A percentile compares a stretch with the other conserved stretches of the same genome.
phyloP scores from a whole-genome alignment of 306 rosid species.

The Medicago lupulina region DNA sequence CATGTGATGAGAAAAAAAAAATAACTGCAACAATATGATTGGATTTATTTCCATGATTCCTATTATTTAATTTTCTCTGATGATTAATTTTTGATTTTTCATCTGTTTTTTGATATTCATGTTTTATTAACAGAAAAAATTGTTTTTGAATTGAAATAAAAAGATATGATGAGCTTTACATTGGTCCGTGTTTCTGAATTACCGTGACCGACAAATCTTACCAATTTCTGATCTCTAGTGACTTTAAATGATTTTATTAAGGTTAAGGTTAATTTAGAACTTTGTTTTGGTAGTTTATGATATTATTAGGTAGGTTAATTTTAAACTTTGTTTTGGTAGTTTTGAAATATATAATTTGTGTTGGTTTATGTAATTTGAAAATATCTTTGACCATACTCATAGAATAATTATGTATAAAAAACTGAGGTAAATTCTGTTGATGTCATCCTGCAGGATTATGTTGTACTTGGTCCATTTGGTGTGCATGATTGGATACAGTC shows the following conservation, averaged over 20 bases:
- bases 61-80: background rate
- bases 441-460: too few species aligned
- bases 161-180: background rate
- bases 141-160: background rate
- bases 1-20: conserved; percentile 7
- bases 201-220: background rate
- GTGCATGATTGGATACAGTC: too few species aligned
- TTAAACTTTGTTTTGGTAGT: too few species aligned
- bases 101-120: background rate
- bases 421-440: too few species aligned
- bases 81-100: background rate
- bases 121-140: background rate
- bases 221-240: background rate
- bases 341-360: too few species aligned
- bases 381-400: too few species aligned
- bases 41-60: conserved; percentile 11
- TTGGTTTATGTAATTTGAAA: too few species aligned
- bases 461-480: too few species aligned
- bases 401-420: too few species aligned
- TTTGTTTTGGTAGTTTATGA: too few species aligned
- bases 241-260: background rate
- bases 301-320: too few species aligned
- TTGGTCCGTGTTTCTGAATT: conserved; percentile 12
- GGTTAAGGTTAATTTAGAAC: too few species aligned
- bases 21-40: conserved; percentile 20